A percentile compares a stretch with the other conserved stretches of the same genome.
Conservation (phyloP, 345 rosid species). For the Geranium rotundifolium region DNA sequence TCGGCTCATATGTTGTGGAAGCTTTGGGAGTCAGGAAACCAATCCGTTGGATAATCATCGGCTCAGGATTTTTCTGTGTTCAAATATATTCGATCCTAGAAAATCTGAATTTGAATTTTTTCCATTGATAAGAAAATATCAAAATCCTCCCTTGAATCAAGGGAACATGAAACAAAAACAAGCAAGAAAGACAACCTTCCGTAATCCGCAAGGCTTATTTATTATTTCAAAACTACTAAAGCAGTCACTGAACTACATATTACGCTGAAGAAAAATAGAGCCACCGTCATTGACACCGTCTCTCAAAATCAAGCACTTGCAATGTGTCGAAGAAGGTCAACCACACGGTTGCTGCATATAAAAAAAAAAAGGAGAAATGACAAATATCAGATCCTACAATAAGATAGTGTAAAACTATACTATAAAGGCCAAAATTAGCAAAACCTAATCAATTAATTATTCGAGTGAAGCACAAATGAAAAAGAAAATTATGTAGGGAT, state of each 20-base stretch:
- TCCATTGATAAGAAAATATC: neutral
- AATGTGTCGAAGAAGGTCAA: slow-evolving; percentile 49
- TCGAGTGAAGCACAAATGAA: too few relatives aligned
- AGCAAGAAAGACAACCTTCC: neutral
- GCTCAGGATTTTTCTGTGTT: too few relatives aligned
- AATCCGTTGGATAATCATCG: too few relatives aligned
- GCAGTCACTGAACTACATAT: slow-evolving; percentile 3
- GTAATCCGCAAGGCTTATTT: neutral
- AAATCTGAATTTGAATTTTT: too few relatives aligned
- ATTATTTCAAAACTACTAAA: neutral
- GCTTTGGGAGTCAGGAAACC: too few relatives aligned
- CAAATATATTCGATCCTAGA: too few relatives aligned
- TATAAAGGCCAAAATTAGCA: too few relatives aligned
- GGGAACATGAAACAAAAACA: neutral
- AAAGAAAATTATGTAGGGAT: neutral
- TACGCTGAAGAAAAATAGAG: neutral
- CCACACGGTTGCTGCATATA: slow-evolving; percentile 34
- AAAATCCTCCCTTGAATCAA: neutral
- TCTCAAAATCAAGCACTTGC: slow-evolving; percentile 13
- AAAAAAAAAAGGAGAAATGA: neutral
- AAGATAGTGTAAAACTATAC: too few relatives aligned
- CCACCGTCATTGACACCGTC: neutral
- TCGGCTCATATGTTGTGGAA: too few relatives aligned
- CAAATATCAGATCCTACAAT: too few relatives aligned
- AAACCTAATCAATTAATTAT: too few relatives aligned